Evolutionary conservation across 75 land plant genomes (phyloP).

Genomic region (Larix kaempferi): DNA sequence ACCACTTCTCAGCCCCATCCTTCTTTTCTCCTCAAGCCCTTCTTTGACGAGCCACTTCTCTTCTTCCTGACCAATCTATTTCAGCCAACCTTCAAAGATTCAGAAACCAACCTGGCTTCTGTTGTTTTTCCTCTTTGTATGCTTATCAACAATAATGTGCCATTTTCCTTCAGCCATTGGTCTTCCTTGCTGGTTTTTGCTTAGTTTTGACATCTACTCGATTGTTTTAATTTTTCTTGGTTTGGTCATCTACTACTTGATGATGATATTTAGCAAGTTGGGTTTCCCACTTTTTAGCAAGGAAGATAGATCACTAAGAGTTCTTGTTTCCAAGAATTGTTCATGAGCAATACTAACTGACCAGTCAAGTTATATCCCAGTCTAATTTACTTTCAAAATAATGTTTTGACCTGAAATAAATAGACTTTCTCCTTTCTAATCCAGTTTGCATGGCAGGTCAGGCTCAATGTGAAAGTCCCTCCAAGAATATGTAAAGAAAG

Average conservation of each 20-base stretch:
- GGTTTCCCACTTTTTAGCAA: neutral
- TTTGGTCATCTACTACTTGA: neutral
- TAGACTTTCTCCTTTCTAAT: neutral
- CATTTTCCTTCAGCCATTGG: too few species aligned
- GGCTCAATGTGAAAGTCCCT: slow-evolving; percentile 9
- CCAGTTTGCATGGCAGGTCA: slow-evolving; percentile 6
- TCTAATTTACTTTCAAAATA: slow-evolving; percentile 3
- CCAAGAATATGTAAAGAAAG: slow-evolving; percentile 11
- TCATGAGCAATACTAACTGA: neutral
- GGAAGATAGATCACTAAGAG: neutral
- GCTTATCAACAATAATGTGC: too few species aligned
- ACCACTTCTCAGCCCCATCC: too few species aligned
- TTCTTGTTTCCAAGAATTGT: neutral
- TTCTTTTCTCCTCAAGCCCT: too few species aligned
- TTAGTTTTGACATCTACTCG: too few species aligned
- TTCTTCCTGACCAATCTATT: too few species aligned
- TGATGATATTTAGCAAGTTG: slow-evolving; percentile 2
- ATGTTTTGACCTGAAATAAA: slow-evolving; percentile 4
- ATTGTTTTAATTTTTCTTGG: neutral
- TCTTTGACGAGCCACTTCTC: too few species aligned
- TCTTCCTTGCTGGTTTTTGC: too few species aligned
- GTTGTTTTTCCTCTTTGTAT: too few species aligned
- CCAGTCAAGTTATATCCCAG: neutral
- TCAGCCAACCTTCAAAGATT: too few species aligned
- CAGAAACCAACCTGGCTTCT: too few species aligned